Evolutionary conservation across 2,329 filamentous ascomycete species (phyloP).

Genomic region (Ophiostoma fasciatum): DNA sequence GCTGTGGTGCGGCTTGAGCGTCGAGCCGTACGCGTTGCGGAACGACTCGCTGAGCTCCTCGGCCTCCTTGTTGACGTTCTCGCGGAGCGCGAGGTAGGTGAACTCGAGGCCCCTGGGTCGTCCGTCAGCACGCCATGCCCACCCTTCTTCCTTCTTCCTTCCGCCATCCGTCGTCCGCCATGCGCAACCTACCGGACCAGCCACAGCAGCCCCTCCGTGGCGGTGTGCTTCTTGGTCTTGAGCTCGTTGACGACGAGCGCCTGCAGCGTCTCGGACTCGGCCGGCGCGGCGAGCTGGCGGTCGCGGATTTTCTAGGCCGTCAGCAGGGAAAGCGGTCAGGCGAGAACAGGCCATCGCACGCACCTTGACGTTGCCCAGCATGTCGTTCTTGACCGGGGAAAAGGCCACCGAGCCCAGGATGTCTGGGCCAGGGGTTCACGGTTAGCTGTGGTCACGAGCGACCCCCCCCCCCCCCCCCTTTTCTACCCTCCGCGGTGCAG

Average conservation of each 20-base stretch:
- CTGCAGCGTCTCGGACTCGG: slow-evolving; percentile 72
- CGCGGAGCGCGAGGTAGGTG: slow-evolving; percentile 67
- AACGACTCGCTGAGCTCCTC: slow-evolving; percentile 81
- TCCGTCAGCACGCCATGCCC: no score
- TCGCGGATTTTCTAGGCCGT: slow-evolving; percentile 90
- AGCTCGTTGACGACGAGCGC: slow-evolving; percentile 75
- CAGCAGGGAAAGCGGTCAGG: background rate
- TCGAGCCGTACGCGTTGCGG: slow-evolving; percentile 67
- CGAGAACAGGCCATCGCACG: slow-evolving; percentile 7
- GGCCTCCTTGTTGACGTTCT: slow-evolving; percentile 52
- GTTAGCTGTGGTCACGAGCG: background rate
- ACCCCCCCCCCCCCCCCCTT: background rate
- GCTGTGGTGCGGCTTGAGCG: slow-evolving; percentile 82
- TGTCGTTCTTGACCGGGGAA: slow-evolving; percentile 78
- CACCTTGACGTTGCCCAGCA: slow-evolving; percentile 84
- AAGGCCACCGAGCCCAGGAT: slow-evolving; percentile 61
- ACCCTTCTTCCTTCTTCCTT: no score
- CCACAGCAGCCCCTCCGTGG: slow-evolving; percentile 85
- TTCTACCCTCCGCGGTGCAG: no score
- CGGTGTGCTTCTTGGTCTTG: slow-evolving; percentile 75
- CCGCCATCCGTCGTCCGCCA: no score
- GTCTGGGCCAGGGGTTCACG: slow-evolving; percentile 33
- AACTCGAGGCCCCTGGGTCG: slow-evolving; percentile 71
- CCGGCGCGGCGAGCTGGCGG: slow-evolving; percentile 62
- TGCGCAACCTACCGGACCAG: slow-evolving; percentile 65